phyloP scores from a whole-genome alignment of 176 grass and related monocot genomes.

The Guadua angustifolia region DNA sequence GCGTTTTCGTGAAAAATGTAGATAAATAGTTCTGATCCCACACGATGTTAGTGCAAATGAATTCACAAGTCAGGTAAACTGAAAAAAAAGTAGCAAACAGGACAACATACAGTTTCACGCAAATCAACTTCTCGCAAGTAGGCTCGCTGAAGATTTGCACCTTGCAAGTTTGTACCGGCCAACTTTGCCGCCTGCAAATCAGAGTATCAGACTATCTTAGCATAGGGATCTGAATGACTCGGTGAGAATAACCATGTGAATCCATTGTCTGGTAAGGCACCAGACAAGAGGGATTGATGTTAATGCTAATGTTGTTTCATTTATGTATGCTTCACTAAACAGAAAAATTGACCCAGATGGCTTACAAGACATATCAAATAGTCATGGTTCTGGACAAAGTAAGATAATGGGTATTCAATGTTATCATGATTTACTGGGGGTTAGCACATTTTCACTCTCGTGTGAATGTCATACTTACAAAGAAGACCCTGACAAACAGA shows the following conservation, averaged over 20 bases:
- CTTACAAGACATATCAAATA: background rate
- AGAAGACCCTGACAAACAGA: background rate
- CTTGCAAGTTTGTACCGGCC: constrained; percentile 78
- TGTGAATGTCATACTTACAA: background rate
- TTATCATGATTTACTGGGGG: background rate
- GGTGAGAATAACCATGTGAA: background rate
- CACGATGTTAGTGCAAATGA: background rate
- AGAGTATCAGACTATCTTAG: constrained; percentile 35
- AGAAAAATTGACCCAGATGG: background rate
- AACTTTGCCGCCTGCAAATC: constrained; percentile 79
- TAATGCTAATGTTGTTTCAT: constrained; percentile 9
- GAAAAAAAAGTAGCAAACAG: constrained; percentile 12
- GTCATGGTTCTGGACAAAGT: background rate
- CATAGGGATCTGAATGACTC: background rate
- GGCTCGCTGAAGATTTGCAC: constrained; percentile 93
- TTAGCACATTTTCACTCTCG: constrained; percentile 12
- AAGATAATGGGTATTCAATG: background rate
- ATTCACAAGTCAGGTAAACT: background rate
- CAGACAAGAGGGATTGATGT: background rate
- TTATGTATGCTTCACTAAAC: constrained; percentile 3
- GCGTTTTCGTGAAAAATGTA: too few species aligned
- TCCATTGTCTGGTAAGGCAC: constrained; percentile 1
- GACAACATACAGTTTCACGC: constrained; percentile 78
- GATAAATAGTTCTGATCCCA: background rate
- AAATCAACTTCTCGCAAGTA: constrained; percentile 94